Evolutionary conservation across 2,329 filamentous ascomycete genomes (phyloP).

Genomic region (Xylariaceae sp.): DNA sequence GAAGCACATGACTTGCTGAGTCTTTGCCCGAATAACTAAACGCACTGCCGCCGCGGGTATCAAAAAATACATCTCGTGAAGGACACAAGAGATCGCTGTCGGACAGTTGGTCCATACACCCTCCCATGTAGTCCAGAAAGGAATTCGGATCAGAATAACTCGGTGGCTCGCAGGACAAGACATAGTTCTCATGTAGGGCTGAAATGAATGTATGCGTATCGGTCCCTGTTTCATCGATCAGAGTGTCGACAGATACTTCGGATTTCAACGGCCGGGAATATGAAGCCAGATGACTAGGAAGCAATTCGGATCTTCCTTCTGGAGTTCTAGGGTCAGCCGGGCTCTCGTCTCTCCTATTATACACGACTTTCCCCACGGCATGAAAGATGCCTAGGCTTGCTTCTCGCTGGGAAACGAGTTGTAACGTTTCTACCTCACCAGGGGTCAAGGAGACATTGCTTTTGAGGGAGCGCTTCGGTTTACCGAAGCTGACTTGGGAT

Average conservation of each 20-base stretch:
- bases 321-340: constrained; percentile 33
- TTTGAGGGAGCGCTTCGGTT: constrained; percentile 57
- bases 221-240: constrained; percentile 92
- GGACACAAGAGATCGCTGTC: constrained; percentile 81
- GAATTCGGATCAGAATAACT: constrained; percentile 47
- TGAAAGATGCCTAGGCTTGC: constrained; percentile 92
- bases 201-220: constrained; percentile 87
- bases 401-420: constrained; percentile 80
- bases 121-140: constrained; percentile 72
- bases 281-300: constrained; percentile 56
- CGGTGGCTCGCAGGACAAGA: constrained; percentile 67
- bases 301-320: constrained; percentile 44
- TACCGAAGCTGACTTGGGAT: constrained; percentile 65
- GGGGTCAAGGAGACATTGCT: constrained; percentile 59
- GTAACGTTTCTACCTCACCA: constrained; percentile 72
- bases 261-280: constrained; percentile 56
- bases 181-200: constrained; percentile 89
- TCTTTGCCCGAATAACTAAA: constrained; percentile 48
- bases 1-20: constrained; percentile 65
- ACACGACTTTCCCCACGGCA: constrained; percentile 89
- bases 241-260: constrained; percentile 62
- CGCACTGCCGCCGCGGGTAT: constrained; percentile 47
- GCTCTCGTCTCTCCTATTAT: constrained; percentile 77
- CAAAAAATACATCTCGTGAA: constrained; percentile 64
- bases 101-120: constrained; percentile 82